A percentile compares a stretch with the other conserved stretches of the same genome.
Evolutionary conservation across 495 filamentous ascomycete species (phyloP).

Genomic region (Aspergillus bridgeri): DNA sequence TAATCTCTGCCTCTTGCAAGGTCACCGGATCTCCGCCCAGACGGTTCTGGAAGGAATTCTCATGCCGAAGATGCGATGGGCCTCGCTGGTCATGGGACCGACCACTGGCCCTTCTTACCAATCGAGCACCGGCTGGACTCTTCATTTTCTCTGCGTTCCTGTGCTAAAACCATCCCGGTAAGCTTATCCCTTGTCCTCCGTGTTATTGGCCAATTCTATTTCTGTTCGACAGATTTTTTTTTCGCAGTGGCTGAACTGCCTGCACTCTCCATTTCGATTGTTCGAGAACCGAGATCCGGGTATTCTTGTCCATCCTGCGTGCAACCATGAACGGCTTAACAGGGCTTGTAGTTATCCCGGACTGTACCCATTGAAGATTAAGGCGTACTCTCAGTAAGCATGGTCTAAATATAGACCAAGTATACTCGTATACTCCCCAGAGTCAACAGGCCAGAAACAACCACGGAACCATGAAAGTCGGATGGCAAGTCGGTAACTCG

Average conservation of each 20-base stretch:
- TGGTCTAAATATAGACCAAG: neutral
- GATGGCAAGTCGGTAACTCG: neutral
- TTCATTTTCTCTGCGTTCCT: neutral
- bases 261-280: neutral
- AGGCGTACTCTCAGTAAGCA: neutral
- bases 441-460: neutral
- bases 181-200: neutral
- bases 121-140: neutral
- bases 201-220: constrained; percentile 1
- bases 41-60: neutral
- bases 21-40: neutral
- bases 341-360: neutral
- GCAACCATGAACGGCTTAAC: neutral
- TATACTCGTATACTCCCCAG: too few relatives aligned
- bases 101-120: neutral
- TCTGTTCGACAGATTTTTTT: neutral
- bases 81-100: neutral
- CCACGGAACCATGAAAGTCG: neutral
- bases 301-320: neutral
- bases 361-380: neutral
- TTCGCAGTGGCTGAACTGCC: neutral
- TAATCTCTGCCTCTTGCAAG: too few relatives aligned
- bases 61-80: neutral
- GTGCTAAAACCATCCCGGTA: neutral
- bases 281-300: neutral